These are phyloP conservation scores for Teratosphaeria destructans DNA, from an alignment of 2,329 filamentous ascomycete genomes.

Conservation along the genomic window DNA sequence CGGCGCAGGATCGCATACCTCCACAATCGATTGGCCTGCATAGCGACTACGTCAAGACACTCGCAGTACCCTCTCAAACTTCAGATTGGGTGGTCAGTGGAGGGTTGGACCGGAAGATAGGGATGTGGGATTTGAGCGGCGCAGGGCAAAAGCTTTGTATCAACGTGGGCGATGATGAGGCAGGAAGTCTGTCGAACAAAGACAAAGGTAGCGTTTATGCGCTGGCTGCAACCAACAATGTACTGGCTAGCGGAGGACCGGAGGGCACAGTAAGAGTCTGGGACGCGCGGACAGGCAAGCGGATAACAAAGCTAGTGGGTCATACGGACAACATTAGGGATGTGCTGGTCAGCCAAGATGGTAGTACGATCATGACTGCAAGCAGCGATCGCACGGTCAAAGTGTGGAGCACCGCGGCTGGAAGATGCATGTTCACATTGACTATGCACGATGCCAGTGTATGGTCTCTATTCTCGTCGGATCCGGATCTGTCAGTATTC, in stretches of 20 bases:
- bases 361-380: constrained; percentile 84
- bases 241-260: constrained; percentile 85
- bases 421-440: constrained; percentile 92
- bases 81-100: constrained; percentile 87
- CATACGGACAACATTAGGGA: constrained; percentile 91
- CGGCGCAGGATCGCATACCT: constrained; percentile 50
- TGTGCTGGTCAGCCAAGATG: constrained; percentile 78
- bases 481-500: constrained; percentile 77
- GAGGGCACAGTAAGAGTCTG: constrained; percentile 88
- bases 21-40: constrained; percentile 82
- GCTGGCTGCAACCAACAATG: constrained; percentile 64
- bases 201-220: constrained; percentile 96
- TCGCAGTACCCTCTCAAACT: constrained; percentile 63
- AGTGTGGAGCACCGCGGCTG: constrained; percentile 91
- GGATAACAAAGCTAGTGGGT: constrained; percentile 91
- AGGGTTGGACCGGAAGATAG: constrained; percentile 84
- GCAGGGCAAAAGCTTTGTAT: constrained; percentile 80
- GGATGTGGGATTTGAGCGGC: constrained; percentile 85
- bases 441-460: constrained; percentile 99
- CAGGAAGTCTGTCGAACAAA: constrained; percentile 51
- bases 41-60: constrained; percentile 90
- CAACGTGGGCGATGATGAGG: constrained; percentile 72
- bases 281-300: constrained; percentile 79
- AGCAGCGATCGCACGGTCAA: constrained; percentile 97
- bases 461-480: constrained; percentile 86